Evolutionary conservation across 2,329 filamentous ascomycete species (phyloP), one percentile per base, ranked within the genome.

Genomic region (Ilyonectria sp.): DNA sequence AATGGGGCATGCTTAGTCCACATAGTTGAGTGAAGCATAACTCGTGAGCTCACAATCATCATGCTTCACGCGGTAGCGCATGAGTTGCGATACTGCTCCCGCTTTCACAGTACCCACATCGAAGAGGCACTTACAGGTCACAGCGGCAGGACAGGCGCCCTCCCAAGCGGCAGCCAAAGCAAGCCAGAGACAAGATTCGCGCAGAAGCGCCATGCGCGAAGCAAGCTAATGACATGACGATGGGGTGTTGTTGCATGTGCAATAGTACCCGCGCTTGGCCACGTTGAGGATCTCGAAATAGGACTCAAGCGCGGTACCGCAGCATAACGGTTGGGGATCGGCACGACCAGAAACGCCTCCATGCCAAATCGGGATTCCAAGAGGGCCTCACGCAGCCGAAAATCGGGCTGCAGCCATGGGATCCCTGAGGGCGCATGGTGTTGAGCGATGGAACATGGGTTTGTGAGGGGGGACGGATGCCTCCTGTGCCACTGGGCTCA

Each of bases 401-500:
- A 33, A n/a, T 26, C 50, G 19, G 37, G 59, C 21, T 46, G 55
- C 29, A 37, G 54, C 40, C 49, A 63, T 52, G 33, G 17, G 46
- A 59, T 53, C 55, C 54, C 26, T 53, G 47, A 26, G 21, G 19
- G 21, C 13, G 17, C 46, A 54, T 59, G 23, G 55, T 29, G 44
- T 49, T 50, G 23, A 60, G 19, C 43, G 47, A 60, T 17, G 37
- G 49, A 44, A 31, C 43, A 52, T 19, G 44, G 44, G 44, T 47
- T 47, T 11, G 44, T 59, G 49, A 29, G 56, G 43, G 31, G 40
- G 46, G 54, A 62, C 31, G 66, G 66, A 64, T 58, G 59, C 67
- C 56, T 64, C 50, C 33, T 49, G 66, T 68, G 73, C 73, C 73
- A 69, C 69, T n/a, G 65, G 71, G 73, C 73, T 66, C 73, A 69